phyloP scores from a whole-genome alignment of 495 filamentous ascomycete genomes.

The Articulospora tetracladia region DNA sequence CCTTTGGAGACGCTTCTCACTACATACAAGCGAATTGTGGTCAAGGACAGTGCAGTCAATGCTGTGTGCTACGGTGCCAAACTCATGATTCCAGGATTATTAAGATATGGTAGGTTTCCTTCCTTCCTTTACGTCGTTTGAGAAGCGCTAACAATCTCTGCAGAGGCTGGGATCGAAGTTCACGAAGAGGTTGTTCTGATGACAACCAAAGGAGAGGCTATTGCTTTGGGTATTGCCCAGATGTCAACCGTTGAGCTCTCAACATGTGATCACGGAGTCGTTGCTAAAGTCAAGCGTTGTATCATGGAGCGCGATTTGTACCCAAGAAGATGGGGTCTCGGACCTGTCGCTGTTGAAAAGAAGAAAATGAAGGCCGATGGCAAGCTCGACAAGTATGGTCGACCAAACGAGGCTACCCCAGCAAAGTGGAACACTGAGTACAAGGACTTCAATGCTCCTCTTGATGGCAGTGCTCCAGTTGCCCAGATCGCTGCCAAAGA shows the following conservation, averaged over 20 bases:
- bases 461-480: slow-evolving; percentile 31
- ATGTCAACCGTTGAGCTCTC: slow-evolving; percentile 93
- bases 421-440: slow-evolving; percentile 86
- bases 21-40: slow-evolving; percentile 90
- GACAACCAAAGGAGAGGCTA: slow-evolving; percentile 98
- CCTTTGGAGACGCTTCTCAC: slow-evolving; percentile 89
- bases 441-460: slow-evolving; percentile 70
- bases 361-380: slow-evolving; percentile 99
- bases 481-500: slow-evolving; percentile 29
- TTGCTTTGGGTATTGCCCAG: slow-evolving; percentile 89
- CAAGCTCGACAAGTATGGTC: slow-evolving; percentile 95
- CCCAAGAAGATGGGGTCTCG: slow-evolving; percentile 90
- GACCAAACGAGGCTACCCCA: slow-evolving; percentile 86
- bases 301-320: slow-evolving; percentile 99
- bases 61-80: slow-evolving; percentile 98
- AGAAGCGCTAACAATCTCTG: slow-evolving; percentile 1
- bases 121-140: background rate
- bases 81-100: slow-evolving; percentile 92
- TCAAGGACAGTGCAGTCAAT: slow-evolving; percentile 91
- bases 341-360: slow-evolving; percentile 87
- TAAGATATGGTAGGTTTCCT: slow-evolving; percentile 63
- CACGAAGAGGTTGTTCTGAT: slow-evolving; percentile 93
- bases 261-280: slow-evolving; percentile 91
- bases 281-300: slow-evolving; percentile 95
- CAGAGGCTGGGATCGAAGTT: slow-evolving; percentile 81